Percentiles rank a stretch among this genome's conserved stretches.
These are phyloP conservation scores for Salix koriyanagi DNA, from an alignment of 345 rosid genomes.

Conservation along the genomic window DNA sequence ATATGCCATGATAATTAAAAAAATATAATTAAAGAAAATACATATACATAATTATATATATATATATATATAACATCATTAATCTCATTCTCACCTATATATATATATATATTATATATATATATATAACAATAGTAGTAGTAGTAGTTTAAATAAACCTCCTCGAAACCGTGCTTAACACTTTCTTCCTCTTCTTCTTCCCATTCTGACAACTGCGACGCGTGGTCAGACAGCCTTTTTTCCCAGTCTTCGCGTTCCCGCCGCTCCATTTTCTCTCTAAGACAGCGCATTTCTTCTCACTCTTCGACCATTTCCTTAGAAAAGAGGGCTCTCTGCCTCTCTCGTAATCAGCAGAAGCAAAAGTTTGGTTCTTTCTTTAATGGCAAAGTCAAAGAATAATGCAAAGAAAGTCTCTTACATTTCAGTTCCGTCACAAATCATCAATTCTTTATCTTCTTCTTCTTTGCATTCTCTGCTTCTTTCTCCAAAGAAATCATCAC, in stretches of 20 bases:
- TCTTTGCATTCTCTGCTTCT: constrained; percentile 56
- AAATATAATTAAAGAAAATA: too few relatives aligned
- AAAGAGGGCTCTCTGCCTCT: background rate
- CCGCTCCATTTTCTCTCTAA: background rate
- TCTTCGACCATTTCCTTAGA: background rate
- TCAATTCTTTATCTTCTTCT: constrained; percentile 45
- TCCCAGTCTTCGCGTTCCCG: constrained; percentile 13
- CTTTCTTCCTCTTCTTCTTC: background rate
- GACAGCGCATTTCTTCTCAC: background rate
- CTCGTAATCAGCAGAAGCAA: background rate
- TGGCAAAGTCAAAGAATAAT: constrained; percentile 28
- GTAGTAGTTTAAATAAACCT: background rate
- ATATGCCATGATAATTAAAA: too few relatives aligned
- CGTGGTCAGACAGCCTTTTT: background rate
- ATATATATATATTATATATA: background rate
- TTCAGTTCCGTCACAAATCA: constrained; percentile 32
- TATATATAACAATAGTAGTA: background rate
- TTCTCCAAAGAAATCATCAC: constrained; percentile 51
- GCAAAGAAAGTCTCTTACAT: constrained; percentile 26
- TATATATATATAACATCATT: too few relatives aligned
- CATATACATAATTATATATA: too few relatives aligned
- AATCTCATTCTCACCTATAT: background rate
- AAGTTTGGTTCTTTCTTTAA: background rate
- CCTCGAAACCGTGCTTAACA: background rate
- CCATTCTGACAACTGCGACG: background rate